Evolutionary conservation across 306 rosid species (phyloP).

Genomic region (Acacia confusa): DNA sequence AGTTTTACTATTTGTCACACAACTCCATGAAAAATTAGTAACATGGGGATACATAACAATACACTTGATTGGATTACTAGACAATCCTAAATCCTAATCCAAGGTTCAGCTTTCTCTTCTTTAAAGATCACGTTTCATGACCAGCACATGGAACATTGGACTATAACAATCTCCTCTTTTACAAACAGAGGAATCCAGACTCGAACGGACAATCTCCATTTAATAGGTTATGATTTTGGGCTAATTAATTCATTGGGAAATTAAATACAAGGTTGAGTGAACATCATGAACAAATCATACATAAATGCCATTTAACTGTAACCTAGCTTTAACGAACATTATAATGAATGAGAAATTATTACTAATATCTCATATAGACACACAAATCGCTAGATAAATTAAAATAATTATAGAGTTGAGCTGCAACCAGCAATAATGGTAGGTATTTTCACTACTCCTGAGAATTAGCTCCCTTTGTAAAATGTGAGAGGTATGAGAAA

Average conservation of each 20-base stretch:
- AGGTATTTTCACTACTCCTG: too few species aligned
- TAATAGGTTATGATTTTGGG: constrained; percentile 35
- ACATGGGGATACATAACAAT: neutral
- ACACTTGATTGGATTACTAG: neutral
- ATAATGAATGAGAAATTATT: neutral
- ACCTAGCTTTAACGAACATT: neutral
- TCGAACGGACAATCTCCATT: neutral
- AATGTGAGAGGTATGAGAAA: too few species aligned
- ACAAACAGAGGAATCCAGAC: neutral
- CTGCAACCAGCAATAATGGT: too few species aligned
- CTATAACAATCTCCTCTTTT: neutral
- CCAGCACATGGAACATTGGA: neutral
- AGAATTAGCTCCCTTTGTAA: too few species aligned
- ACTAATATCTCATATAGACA: neutral
- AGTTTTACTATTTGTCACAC: neutral
- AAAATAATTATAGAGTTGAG: neutral
- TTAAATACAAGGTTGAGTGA: neutral
- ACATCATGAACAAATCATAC: constrained; percentile 54
- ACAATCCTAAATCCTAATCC: neutral
- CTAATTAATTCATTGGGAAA: neutral
- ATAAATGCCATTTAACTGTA: constrained; percentile 24
- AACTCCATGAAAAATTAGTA: neutral
- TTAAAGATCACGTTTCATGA: neutral
- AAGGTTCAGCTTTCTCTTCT: neutral
- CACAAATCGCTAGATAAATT: neutral